Evolutionary conservation across 2,329 filamentous ascomycete species (phyloP).

Genomic region (Scopulariopsis brevicaulis): DNA sequence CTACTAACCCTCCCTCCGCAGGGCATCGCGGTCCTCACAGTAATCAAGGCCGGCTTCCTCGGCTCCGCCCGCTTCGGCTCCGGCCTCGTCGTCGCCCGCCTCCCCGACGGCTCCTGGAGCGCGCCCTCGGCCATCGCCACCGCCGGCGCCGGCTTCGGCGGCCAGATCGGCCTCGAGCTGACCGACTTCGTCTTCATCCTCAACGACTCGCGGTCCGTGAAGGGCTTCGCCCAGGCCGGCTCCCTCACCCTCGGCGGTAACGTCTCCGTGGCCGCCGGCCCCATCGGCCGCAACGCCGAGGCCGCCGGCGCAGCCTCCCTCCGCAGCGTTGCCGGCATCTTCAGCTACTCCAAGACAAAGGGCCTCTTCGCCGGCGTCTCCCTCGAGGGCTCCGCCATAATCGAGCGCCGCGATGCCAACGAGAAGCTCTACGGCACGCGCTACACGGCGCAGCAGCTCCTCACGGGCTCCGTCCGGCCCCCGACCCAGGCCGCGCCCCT

Average conservation of each 20-base stretch:
- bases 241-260: conserved; percentile 91
- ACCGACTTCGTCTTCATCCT: conserved; percentile 98
- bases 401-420: conserved; percentile 93
- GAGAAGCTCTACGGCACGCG: conserved; percentile 86
- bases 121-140: conserved; percentile 74
- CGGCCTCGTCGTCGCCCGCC: conserved; percentile 69
- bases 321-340: conserved; percentile 81
- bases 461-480: conserved; percentile 65
- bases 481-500: conserved; percentile 77
- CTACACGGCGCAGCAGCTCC: conserved; percentile 69
- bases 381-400: conserved; percentile 82
- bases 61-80: conserved; percentile 74
- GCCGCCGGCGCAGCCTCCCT: conserved; percentile 88
- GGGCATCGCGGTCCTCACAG: conserved; percentile 76
- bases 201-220: conserved; percentile 81
- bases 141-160: conserved; percentile 71
- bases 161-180: conserved; percentile 78
- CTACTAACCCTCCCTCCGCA: conserved; percentile 13
- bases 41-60: conserved; percentile 79
- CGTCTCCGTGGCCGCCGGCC: conserved; percentile 88
- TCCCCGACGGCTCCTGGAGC: conserved; percentile 69
- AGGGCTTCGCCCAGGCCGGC: conserved; percentile 86
- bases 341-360: conserved; percentile 97
- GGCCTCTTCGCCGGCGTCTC: conserved; percentile 93
- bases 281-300: conserved; percentile 88